Conservation (phyloP, 2,329 filamentous ascomycete genomes). For the Cladophialophora chaetospira region DNA sequence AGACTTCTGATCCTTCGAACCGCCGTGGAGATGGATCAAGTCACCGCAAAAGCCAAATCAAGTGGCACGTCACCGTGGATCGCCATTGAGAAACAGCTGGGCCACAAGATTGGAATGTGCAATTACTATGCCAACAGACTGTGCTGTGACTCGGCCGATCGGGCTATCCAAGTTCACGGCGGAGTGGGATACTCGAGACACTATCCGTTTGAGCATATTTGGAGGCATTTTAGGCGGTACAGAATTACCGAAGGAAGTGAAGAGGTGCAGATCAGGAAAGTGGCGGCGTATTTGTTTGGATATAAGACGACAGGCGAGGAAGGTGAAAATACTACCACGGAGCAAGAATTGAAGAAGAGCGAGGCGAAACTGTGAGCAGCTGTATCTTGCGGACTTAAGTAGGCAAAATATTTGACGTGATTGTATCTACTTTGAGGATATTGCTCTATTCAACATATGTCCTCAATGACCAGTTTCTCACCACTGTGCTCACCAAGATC, state of each 20-base stretch:
- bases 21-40: constrained; percentile 61
- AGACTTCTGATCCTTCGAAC: constrained; percentile 63
- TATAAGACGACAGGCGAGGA: constrained; percentile 46
- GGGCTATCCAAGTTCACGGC: constrained; percentile 64
- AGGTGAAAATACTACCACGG: constrained; percentile 33
- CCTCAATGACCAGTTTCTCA: constrained; percentile 64
- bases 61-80: constrained; percentile 46
- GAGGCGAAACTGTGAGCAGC: constrained; percentile 27
- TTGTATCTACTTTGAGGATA: no score
- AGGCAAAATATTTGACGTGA: no score
- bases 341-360: constrained; percentile 43
- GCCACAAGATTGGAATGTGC: constrained; percentile 66
- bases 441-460: constrained; percentile 70
- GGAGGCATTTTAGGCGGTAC: constrained; percentile 64
- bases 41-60: constrained; percentile 34
- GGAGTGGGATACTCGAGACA: constrained; percentile 62
- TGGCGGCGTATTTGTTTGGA: constrained; percentile 61
- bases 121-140: constrained; percentile 66
- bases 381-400: no score
- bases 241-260: constrained; percentile 66
- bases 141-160: constrained; percentile 62
- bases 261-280: constrained; percentile 68
- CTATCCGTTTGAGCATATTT: constrained; percentile 66
- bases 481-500: constrained; percentile 73
- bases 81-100: constrained; percentile 60